A percentile compares a stretch with the other conserved stretches of the same genome.
These are phyloP conservation scores for Chaetoceros muelleri DNA, from an alignment of 108 stramenopile species.

Conservation along the genomic window DNA sequence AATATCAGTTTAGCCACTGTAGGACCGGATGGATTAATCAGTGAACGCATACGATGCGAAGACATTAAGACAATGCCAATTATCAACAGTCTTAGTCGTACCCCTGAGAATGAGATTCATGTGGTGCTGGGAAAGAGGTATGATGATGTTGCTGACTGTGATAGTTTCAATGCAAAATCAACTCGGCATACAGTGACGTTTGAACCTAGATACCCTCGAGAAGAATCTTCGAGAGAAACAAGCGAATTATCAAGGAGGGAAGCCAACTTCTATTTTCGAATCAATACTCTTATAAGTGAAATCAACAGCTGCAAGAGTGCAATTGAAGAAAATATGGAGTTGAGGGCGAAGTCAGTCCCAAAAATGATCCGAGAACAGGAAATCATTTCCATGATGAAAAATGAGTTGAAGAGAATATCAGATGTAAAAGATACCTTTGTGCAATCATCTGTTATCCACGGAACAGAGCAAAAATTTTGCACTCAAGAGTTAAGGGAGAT, in stretches of 20 bases:
- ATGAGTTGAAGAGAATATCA: background rate
- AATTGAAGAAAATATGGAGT: background rate
- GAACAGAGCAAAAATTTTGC: background rate
- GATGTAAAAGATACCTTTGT: background rate
- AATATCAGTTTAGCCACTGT: no score
- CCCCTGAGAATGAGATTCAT: no score
- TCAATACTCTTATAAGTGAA: background rate
- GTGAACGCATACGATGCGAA: no score
- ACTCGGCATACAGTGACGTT: no score
- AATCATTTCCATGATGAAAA: background rate
- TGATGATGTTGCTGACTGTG: no score
- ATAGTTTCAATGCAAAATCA: no score
- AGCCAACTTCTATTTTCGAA: background rate
- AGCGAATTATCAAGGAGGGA: no score
- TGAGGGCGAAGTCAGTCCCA: background rate
- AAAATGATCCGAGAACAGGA: background rate
- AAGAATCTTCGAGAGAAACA: background rate
- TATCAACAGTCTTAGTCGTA: no score
- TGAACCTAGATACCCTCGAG: no score
- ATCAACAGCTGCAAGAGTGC: background rate
- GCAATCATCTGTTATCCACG: background rate
- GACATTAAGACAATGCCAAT: no score
- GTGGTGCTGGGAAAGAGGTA: no score
- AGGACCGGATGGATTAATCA: no score
- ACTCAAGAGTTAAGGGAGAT: background rate